Evolutionary conservation across 192 early-diverging fungal species (phyloP).

Genomic region (Chytriomyces confervae): DNA sequence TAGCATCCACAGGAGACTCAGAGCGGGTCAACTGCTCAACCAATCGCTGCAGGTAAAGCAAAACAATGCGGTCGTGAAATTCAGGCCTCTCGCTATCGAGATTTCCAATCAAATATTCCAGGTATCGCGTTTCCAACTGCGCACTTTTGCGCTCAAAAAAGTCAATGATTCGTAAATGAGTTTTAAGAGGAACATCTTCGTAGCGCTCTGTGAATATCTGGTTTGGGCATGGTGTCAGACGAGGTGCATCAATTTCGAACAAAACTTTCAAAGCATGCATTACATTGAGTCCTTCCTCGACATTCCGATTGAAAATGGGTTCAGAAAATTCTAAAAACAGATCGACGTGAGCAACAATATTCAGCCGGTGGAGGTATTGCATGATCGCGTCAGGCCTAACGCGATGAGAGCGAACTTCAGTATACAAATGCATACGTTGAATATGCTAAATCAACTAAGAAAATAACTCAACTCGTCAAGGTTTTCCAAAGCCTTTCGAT

Average conservation of each 20-base stretch:
- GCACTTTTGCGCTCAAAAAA: slow-evolving; percentile 73
- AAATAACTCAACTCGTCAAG: slow-evolving; percentile 2
- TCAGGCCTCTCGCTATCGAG: slow-evolving; percentile 69
- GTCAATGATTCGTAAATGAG: slow-evolving; percentile 50
- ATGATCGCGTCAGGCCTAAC: slow-evolving; percentile 41
- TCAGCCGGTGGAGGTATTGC: slow-evolving; percentile 79
- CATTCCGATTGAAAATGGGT: slow-evolving; percentile 77
- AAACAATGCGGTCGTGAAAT: slow-evolving; percentile 81
- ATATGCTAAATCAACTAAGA: neutral
- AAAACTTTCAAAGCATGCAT: neutral
- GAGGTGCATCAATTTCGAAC: neutral
- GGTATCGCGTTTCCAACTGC: slow-evolving; percentile 74
- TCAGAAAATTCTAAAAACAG: slow-evolving; percentile 82
- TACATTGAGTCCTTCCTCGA: slow-evolving; percentile 73
- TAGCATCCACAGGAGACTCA: neutral
- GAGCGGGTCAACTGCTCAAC: slow-evolving; percentile 39
- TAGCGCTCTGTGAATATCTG: slow-evolving; percentile 58
- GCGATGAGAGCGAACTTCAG: neutral
- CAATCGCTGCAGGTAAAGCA: slow-evolving; percentile 77
- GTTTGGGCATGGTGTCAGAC: neutral
- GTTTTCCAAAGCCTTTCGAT: slow-evolving; percentile 85
- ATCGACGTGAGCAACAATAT: slow-evolving; percentile 72
- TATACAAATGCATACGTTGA: neutral
- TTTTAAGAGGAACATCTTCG: slow-evolving; percentile 43
- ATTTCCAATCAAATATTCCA: slow-evolving; percentile 80